A percentile compares a stretch with the other conserved stretches of the same genome.
Evolutionary conservation across 1,284 basidiomycete species (phyloP).

Genomic region (Malassezia equina): DNA sequence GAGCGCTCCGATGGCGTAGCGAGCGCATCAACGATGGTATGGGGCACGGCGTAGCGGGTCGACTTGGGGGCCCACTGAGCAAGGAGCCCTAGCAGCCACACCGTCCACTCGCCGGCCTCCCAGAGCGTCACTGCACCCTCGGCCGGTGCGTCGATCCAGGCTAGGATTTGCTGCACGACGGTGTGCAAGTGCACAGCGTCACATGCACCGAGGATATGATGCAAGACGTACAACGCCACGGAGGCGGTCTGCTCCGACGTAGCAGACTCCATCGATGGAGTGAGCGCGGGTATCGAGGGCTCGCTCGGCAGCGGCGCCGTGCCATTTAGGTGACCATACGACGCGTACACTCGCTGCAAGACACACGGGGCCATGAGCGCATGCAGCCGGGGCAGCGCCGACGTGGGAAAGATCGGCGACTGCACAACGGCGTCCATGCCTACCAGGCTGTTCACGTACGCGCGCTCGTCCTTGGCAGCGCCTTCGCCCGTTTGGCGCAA

Average conservation of each 20-base stretch:
- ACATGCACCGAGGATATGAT: constrained; percentile 57
- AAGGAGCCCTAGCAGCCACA: constrained; percentile 68
- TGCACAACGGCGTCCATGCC: constrained; percentile 7
- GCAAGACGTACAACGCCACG: constrained; percentile 3
- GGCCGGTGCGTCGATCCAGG: constrained; percentile 34
- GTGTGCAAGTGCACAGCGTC: constrained; percentile 64
- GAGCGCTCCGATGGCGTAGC: neutral
- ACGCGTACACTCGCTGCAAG: neutral
- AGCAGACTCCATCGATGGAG: neutral
- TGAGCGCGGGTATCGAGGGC: neutral
- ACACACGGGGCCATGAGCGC: neutral
- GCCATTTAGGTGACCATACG: neutral
- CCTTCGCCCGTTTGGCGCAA: neutral
- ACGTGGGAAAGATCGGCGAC: constrained; percentile 1
- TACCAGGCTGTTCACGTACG: neutral
- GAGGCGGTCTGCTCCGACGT: neutral
- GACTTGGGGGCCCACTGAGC: constrained; percentile 80
- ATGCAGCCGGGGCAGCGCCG: constrained; percentile 1
- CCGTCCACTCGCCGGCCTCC: constrained; percentile 63
- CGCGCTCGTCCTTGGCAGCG: neutral
- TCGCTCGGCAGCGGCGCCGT: neutral
- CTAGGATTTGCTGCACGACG: constrained; percentile 59
- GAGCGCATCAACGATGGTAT: constrained; percentile 61
- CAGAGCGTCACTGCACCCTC: constrained; percentile 51
- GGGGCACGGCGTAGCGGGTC: constrained; percentile 80